Base-by-base conservation (phyloP, 768 basidiomycete genomes). In the Suillus sp. region DNA sequence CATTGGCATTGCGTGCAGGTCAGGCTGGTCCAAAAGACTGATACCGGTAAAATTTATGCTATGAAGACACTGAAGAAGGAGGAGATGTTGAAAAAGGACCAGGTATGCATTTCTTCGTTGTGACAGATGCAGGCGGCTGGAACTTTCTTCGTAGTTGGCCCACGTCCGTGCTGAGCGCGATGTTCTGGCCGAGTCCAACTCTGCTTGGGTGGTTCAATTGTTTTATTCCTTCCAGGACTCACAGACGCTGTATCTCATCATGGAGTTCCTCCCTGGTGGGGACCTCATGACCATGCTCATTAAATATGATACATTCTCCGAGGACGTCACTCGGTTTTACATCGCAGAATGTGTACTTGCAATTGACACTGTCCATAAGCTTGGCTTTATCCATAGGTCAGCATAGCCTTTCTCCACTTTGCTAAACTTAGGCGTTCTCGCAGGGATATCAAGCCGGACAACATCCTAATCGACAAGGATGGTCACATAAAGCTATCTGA, bases 261-360 rank as follows among this genome's bases (percentile, higher is more conserved):
- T 99, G 97, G 97, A 99, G 79, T 99, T 96, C 77, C 82, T 99
- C 53, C 96, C 96, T 61, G 97, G 97, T 53, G 97, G 97, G 37
- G 97, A 99, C 74, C 82, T 99, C 65, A 98, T 99, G 97, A 97
- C 96, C 4, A 99, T 99, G 96, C 83, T 98, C 63, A 98, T 99
- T 83, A 98, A 99, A 78, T 98, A 99, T 78, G 97, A 98, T 74
- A 97, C 96, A 0, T 99, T 99, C 78, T 93, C 93, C 0, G 96
- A 99, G 78, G 97, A 99, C 70, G 96, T 99, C 16, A 95, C 95
- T 62, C 86, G 96, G 59, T 99, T 99, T 77, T 99, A 99, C 77
- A 94, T 99, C 72, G 97, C 97, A n/a, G 91, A 99, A 78, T 98
- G 95, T 77, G 91, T 96, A 57, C 83, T 99, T 20, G 97, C 97